These are phyloP conservation scores for Eleusine coracana DNA, from an alignment of 176 grass and related monocot genomes.

Conservation along the genomic window DNA sequence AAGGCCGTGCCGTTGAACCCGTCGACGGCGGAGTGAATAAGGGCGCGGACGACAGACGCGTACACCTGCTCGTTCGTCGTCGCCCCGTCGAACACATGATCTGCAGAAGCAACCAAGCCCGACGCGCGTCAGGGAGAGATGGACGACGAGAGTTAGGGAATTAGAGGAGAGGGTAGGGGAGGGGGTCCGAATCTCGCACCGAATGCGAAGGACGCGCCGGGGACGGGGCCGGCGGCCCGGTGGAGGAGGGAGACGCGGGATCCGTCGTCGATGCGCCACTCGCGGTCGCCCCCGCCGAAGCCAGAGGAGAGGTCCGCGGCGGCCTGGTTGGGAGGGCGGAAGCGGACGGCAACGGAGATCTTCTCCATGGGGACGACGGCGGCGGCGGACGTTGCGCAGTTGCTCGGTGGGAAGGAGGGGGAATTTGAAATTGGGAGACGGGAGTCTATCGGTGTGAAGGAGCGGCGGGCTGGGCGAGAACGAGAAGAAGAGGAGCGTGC, in stretches of 20 bases:
- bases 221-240: constrained; percentile 42
- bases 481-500: background rate
- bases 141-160: background rate
- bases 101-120: constrained; percentile 27
- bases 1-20: constrained; percentile 97
- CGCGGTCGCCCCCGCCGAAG: constrained; percentile 37
- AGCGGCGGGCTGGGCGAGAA: background rate
- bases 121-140: background rate
- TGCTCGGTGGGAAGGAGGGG: background rate
- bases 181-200: constrained; percentile 38
- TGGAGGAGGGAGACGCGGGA: constrained; percentile 65
- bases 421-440: constrained; percentile 49
- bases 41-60: constrained; percentile 57
- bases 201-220: constrained; percentile 71
- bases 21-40: constrained; percentile 68
- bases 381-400: constrained; percentile 10
- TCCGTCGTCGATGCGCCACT: constrained; percentile 70
- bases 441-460: background rate
- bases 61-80: constrained; percentile 70
- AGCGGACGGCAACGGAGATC: constrained; percentile 90
- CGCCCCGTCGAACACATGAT: constrained; percentile 75
- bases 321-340: constrained; percentile 51
- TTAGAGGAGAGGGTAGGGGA: background rate
- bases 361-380: constrained; percentile 64
- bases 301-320: background rate